Evolutionary conservation across 768 basidiomycete genomes (phyloP).

Genomic region (Fomitopsis pulvina): DNA sequence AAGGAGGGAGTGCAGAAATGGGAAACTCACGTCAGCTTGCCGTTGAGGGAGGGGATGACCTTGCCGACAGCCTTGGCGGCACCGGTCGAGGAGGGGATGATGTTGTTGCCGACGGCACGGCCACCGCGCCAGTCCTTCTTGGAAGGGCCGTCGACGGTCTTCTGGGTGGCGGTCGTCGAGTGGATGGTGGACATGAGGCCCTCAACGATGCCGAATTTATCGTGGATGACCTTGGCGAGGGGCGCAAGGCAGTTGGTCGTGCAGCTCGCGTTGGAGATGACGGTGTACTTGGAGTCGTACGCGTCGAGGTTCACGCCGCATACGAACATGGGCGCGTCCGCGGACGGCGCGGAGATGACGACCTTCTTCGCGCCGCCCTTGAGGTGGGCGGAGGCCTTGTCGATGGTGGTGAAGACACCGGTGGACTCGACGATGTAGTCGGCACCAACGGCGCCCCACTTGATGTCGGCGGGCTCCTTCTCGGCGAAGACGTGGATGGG

Average conservation of each 20-base stretch:
- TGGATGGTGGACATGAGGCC: constrained; percentile 99
- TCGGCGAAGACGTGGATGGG: constrained; percentile 74
- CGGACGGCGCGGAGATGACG: constrained; percentile 98
- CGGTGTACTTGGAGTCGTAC: constrained; percentile 84
- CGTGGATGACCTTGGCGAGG: constrained; percentile 95
- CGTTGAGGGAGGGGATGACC: constrained; percentile 93
- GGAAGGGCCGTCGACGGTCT: constrained; percentile 92
- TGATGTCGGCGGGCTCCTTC: constrained; percentile 80
- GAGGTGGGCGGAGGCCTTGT: constrained; percentile 89
- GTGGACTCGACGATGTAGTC: constrained; percentile 97
- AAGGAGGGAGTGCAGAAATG: not conserved
- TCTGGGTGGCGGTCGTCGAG: constrained; percentile 92
- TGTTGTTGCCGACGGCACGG: constrained; percentile 94
- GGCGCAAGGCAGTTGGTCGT: constrained; percentile 99
- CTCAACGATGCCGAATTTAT: constrained; percentile 94
- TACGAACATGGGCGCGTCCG: constrained; percentile 93
- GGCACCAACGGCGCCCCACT: constrained; percentile 77
- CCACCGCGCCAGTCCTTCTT: constrained; percentile 97
- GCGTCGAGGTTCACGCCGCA: constrained; percentile 91
- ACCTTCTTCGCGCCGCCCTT: constrained; percentile 99
- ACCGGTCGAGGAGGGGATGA: constrained; percentile 98
- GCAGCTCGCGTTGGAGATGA: constrained; percentile 99
- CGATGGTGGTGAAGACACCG: constrained; percentile 95
- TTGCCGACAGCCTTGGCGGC: constrained; percentile 99
- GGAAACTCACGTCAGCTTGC: constrained; percentile 84